phyloP scores from a whole-genome alignment of 768 basidiomycete genomes.

The Russula dissimulans region DNA sequence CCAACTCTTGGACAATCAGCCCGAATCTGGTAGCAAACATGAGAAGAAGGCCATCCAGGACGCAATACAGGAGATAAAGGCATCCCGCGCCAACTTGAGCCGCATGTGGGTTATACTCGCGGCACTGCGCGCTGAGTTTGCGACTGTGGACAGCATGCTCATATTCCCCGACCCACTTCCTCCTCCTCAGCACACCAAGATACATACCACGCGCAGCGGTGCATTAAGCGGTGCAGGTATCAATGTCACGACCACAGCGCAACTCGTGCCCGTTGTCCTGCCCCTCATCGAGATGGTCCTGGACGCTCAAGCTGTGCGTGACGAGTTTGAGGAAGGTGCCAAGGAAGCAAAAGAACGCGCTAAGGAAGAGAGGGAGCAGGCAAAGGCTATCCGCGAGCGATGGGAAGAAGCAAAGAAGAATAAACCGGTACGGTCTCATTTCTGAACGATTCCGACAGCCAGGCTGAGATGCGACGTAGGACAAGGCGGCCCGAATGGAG shows the following conservation, averaged over 20 bases:
- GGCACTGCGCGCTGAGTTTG: conserved; percentile 34
- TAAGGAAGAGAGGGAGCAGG: conserved; percentile 44
- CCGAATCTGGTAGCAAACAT: conserved; percentile 22
- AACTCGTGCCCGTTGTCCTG: conserved; percentile 57
- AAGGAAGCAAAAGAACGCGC: conserved; percentile 46
- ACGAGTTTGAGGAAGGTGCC: conserved; percentile 51
- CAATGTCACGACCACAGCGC: conserved; percentile 38
- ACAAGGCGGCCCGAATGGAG: conserved; percentile 34
- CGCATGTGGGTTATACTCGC: conserved; percentile 55
- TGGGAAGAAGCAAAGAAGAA: conserved; percentile 36
- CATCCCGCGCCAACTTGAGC: conserved; percentile 45
- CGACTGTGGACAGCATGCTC: conserved; percentile 19
- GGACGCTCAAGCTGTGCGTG: conserved; percentile 39
- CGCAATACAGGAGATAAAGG: conserved; percentile 44
- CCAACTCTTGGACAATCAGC: conserved; percentile 36
- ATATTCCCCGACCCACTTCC: conserved; percentile 51
- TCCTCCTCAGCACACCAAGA: conserved; percentile 35
- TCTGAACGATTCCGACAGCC: neutral
- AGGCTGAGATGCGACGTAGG: conserved; percentile 22
- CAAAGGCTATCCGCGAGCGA: conserved; percentile 47
- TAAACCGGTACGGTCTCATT: conserved; percentile 4
- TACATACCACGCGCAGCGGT: conserved; percentile 40
- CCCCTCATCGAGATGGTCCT: conserved; percentile 48
- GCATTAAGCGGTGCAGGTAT: conserved; percentile 17
- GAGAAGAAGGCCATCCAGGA: conserved; percentile 33